These are phyloP conservation scores for Wickerhamiella pararugosa DNA, from an alignment of 1,139 yeast genomes.

Conservation along the genomic window DNA sequence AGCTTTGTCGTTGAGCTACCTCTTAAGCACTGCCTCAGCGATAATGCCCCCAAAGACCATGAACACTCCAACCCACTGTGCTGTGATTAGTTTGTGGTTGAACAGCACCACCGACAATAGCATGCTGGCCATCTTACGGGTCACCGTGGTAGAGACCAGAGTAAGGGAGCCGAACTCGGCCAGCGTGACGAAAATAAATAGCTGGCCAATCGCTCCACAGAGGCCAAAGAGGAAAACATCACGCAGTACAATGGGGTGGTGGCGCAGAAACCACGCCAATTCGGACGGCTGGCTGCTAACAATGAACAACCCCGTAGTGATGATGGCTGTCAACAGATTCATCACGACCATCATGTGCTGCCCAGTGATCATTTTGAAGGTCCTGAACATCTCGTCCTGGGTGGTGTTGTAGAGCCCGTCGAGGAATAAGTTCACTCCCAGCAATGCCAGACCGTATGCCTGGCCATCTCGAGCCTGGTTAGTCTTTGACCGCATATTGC, in stretches of 20 bases:
- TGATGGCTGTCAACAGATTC: slow-evolving; percentile 40
- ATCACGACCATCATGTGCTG: slow-evolving; percentile 78
- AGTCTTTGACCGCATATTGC: slow-evolving; percentile 20
- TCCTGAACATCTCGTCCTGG: slow-evolving; percentile 67
- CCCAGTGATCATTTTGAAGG: slow-evolving; percentile 40
- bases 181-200: slow-evolving; percentile 72
- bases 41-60: slow-evolving; percentile 75
- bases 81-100: slow-evolving; percentile 48
- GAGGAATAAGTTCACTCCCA: slow-evolving; percentile 49
- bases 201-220: slow-evolving; percentile 85
- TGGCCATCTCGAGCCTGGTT: slow-evolving; percentile 24
- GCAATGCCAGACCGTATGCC: slow-evolving; percentile 42
- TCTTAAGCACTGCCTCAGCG: slow-evolving; percentile 37
- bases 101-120: slow-evolving; percentile 70
- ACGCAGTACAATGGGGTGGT: slow-evolving; percentile 35
- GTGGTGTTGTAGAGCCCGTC: slow-evolving; percentile 92
- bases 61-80: slow-evolving; percentile 67
- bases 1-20: background rate
- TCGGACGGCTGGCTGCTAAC: slow-evolving; percentile 37
- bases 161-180: slow-evolving; percentile 74
- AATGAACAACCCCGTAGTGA: slow-evolving; percentile 25
- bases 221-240: slow-evolving; percentile 56
- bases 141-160: slow-evolving; percentile 83
- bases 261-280: slow-evolving; percentile 32
- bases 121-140: slow-evolving; percentile 94